Conservation (phyloP, 176 grass and related monocot genomes). For the Oryza glumipatula region DNA sequence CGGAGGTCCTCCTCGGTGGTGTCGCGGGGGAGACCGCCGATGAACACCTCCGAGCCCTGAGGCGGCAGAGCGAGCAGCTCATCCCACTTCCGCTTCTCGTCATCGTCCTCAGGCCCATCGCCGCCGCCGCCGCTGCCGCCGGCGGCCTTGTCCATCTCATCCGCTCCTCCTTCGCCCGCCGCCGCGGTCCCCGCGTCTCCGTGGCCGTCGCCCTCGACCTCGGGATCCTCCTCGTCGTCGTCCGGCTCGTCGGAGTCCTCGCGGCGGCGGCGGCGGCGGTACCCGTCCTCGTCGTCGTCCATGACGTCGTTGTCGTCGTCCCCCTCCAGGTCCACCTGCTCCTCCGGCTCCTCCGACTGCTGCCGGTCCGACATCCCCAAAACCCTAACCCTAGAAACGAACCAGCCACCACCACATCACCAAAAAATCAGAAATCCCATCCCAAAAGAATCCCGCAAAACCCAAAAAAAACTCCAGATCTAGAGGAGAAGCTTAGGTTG, state of each 20-base stretch:
- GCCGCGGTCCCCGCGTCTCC: not conserved
- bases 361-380: constrained; percentile 55
- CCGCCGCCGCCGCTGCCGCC: not conserved
- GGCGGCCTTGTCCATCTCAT: constrained; percentile 36
- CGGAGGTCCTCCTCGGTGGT: constrained; percentile 74
- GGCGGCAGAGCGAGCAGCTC: constrained; percentile 80
- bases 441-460: not conserved
- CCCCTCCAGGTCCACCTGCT: constrained; percentile 96
- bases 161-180: constrained; percentile 23
- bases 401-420: not conserved
- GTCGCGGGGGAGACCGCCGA: constrained; percentile 81
- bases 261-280: constrained; percentile 41
- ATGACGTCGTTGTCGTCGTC: constrained; percentile 87
- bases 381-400: constrained; percentile 39
- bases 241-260: constrained; percentile 63
- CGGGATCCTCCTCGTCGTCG: constrained; percentile 17
- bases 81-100: constrained; percentile 77
- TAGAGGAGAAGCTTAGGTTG: not conserved
- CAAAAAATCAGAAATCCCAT: not conserved
- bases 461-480: not conserved
- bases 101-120: constrained; percentile 57
- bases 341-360: constrained; percentile 79
- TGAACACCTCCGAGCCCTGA: constrained; percentile 83
- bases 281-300: constrained; percentile 66
- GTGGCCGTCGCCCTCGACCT: constrained; percentile 1